Percentiles rank a stretch among this genome's conserved stretches.
These are phyloP conservation scores for Coemansia sp. DNA, from an alignment of 192 early-diverging fungal species.

Conservation along the genomic window DNA sequence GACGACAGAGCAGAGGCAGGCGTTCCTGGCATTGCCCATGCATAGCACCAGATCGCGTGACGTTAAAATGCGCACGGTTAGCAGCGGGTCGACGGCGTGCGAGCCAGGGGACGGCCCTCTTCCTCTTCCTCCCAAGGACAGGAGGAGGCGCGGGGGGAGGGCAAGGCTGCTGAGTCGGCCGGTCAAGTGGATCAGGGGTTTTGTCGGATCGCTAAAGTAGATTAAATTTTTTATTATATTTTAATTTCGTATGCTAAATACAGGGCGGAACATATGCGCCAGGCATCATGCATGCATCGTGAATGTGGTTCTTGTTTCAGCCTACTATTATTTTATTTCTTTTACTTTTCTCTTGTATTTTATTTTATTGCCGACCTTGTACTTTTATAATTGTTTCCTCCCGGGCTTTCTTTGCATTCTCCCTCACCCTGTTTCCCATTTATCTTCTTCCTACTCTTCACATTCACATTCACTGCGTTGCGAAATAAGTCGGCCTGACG, in stretches of 20 bases:
- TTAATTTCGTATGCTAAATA: neutral
- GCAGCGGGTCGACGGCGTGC: slow-evolving; percentile 20
- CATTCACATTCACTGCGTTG: neutral
- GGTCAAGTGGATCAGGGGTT: neutral
- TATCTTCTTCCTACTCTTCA: neutral
- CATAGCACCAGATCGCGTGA: slow-evolving; percentile 19
- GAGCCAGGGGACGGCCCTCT: neutral
- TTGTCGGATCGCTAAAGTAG: neutral
- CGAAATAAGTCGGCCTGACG: slow-evolving; percentile 19
- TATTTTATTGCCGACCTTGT: too few relatives aligned
- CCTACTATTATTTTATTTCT: too few relatives aligned
- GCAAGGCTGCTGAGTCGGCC: neutral
- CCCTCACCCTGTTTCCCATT: too few relatives aligned
- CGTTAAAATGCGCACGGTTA: slow-evolving; percentile 12
- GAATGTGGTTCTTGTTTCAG: too few relatives aligned
- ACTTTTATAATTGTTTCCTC: too few relatives aligned
- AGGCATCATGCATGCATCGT: too few relatives aligned
- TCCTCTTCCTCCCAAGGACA: neutral
- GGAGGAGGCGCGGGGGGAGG: neutral
- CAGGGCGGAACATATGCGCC: too few relatives aligned
- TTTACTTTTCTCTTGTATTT: too few relatives aligned
- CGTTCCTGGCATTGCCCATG: slow-evolving; percentile 14
- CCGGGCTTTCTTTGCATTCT: too few relatives aligned
- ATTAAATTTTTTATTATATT: neutral
- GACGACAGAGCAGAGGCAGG: neutral